Conservation (phyloP, 116 monocot genomes). For the Thalassia testudinum region DNA sequence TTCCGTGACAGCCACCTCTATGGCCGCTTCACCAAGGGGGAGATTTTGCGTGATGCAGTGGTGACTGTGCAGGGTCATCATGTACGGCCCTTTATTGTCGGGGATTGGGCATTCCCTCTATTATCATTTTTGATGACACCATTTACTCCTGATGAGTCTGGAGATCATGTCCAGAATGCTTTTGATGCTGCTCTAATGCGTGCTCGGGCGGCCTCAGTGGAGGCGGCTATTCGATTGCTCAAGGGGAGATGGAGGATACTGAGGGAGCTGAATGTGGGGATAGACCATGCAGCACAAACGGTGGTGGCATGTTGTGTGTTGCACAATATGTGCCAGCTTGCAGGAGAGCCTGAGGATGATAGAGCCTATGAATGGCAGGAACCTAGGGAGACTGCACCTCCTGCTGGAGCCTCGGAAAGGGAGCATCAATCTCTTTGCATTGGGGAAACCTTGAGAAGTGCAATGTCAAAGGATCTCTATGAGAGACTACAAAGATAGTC, state of each 20-base stretch:
- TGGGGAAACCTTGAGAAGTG: too few species aligned
- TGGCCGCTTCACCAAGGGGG: slow-evolving; percentile 18
- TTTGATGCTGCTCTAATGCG: slow-evolving; percentile 32
- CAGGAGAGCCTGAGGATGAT: slow-evolving; percentile 25
- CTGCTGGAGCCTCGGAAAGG: too few species aligned
- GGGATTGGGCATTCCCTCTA: slow-evolving; percentile 44
- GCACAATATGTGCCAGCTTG: slow-evolving; percentile 40
- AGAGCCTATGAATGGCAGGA: too few species aligned
- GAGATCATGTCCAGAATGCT: slow-evolving; percentile 13
- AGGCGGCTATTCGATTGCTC: slow-evolving; percentile 26
- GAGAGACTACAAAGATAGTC: too few species aligned
- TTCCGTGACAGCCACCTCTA: slow-evolving; percentile 50
- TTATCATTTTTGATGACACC: slow-evolving; percentile 44
- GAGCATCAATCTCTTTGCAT: too few species aligned
- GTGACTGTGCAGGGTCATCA: slow-evolving; percentile 17
- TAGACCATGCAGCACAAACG: slow-evolving; percentile 38
- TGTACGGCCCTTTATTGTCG: slow-evolving; percentile 33
- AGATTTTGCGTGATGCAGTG: slow-evolving; percentile 20
- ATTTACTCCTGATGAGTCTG: slow-evolving; percentile 9
- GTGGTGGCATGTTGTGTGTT: slow-evolving; percentile 35
- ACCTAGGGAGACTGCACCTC: too few species aligned
- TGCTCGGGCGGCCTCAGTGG: slow-evolving; percentile 28
- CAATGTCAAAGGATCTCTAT: too few species aligned
- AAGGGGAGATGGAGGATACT: slow-evolving; percentile 45
- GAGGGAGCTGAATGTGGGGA: slow-evolving; percentile 26